phyloP scores from a whole-genome alignment of 2,329 filamentous ascomycete genomes.

The Trichoderma gracile region DNA sequence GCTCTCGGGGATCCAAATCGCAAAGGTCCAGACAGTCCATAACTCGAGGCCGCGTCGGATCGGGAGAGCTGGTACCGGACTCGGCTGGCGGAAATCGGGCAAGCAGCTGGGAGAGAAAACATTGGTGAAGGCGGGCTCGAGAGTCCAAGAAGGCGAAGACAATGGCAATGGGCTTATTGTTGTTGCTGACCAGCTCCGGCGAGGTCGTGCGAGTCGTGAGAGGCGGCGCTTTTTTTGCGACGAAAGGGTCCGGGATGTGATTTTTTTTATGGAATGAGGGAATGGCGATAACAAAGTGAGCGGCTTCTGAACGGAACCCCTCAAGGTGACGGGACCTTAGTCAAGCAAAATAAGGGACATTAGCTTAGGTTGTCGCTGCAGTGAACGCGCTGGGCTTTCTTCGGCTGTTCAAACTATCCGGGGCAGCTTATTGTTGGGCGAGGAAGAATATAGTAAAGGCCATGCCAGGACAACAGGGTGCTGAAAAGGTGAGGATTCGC shows the following conservation, averaged over 20 bases:
- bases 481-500: background rate
- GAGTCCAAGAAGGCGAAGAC: constrained; percentile 14
- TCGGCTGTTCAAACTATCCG: constrained; percentile 26
- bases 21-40: constrained; percentile 39
- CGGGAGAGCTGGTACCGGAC: constrained; percentile 36
- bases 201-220: constrained; percentile 12
- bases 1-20: constrained; percentile 37
- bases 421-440: background rate
- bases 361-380: background rate
- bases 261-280: constrained; percentile 25
- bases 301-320: constrained; percentile 29
- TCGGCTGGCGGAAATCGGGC: constrained; percentile 42
- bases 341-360: background rate
- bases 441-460: background rate
- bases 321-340: constrained; percentile 30
- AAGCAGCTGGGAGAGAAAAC: constrained; percentile 40
- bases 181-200: constrained; percentile 1
- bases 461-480: background rate
- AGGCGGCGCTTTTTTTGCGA: constrained; percentile 13
- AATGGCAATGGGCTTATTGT: background rate
- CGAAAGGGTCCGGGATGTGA: constrained; percentile 1
- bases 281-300: constrained; percentile 27
- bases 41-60: constrained; percentile 35
- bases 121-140: constrained; percentile 37
- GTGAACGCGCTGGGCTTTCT: constrained; percentile 28